A percentile compares a stretch with the other conserved stretches of the same genome.
phyloP scores from a whole-genome alignment of 2,329 filamentous ascomycete species.

The Emmonsiellopsis sp. region DNA sequence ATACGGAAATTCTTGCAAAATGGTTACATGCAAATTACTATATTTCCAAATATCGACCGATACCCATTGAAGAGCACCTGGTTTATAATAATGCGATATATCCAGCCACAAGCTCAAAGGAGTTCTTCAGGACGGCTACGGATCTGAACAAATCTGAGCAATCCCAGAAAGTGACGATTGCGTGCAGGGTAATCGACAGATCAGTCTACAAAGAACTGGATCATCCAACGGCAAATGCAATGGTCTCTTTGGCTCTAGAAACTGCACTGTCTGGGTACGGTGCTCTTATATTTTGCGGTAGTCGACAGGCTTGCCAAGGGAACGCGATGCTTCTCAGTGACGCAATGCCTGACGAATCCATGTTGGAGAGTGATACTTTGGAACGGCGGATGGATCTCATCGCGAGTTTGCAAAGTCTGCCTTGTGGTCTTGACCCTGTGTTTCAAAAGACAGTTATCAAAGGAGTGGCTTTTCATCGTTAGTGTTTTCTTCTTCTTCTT shows the following conservation, averaged over 20 bases:
- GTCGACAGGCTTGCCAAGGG: conserved; percentile 56
- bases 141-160: conserved; percentile 34
- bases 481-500: conserved; percentile 20
- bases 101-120: conserved; percentile 48
- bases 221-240: conserved; percentile 58
- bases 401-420: conserved; percentile 55
- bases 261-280: conserved; percentile 61
- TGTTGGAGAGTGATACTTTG: conserved; percentile 39
- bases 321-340: conserved; percentile 60
- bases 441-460: conserved; percentile 54
- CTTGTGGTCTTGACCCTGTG: conserved; percentile 55
- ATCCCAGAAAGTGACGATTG: conserved; percentile 22
- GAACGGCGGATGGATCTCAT: conserved; percentile 56
- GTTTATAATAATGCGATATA: conserved; percentile 63
- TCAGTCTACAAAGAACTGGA: conserved; percentile 54
- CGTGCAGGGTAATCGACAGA: conserved; percentile 39
- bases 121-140: conserved; percentile 48
- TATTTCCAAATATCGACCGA: conserved; percentile 60
- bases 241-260: conserved; percentile 60
- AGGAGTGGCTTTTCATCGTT: conserved; percentile 67
- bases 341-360: conserved; percentile 47
- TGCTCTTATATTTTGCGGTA: conserved; percentile 64
- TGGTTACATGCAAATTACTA: conserved; percentile 67
- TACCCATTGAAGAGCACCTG: conserved; percentile 67
- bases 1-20: conserved; percentile 56